Conservation (phyloP, 192 early-diverging fungal genomes). For the Coemansia reversa region DNA sequence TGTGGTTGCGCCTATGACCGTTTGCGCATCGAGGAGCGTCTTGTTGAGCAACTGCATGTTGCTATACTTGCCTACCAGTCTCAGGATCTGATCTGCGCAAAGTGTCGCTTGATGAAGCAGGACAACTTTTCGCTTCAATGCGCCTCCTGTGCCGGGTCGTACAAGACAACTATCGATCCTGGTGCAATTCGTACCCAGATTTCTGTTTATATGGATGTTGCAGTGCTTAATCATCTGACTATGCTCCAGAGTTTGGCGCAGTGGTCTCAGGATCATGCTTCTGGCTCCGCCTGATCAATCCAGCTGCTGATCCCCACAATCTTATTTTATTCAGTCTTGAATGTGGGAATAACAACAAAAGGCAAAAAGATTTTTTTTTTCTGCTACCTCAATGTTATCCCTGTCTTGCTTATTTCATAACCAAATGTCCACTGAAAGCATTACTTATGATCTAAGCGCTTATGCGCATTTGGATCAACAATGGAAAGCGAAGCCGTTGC, state of each 20-base stretch:
- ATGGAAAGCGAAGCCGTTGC: conserved; percentile 11
- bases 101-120: conserved; percentile 77
- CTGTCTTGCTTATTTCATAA: neutral
- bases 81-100: conserved; percentile 82
- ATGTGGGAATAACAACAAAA: no score
- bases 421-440: conserved; percentile 1
- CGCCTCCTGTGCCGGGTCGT: conserved; percentile 67
- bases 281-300: conserved; percentile 1
- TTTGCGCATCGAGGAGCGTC: conserved; percentile 73
- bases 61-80: conserved; percentile 76
- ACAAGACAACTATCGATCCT: conserved; percentile 21
- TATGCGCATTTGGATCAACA: conserved; percentile 30
- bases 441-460: conserved; percentile 32
- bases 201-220: conserved; percentile 41
- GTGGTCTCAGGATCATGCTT: conserved; percentile 16
- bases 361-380: neutral
- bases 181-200: conserved; percentile 25
- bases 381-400: neutral
- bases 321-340: no score
- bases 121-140: conserved; percentile 77
- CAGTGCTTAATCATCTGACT: conserved; percentile 19
- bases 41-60: conserved; percentile 72
- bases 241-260: conserved; percentile 41
- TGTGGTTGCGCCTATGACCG: conserved; percentile 83
- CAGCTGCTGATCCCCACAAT: no score